Base-by-base conservation (phyloP, 192 early-diverging fungal genomes). In the Spizellomyces punctatus region DNA sequence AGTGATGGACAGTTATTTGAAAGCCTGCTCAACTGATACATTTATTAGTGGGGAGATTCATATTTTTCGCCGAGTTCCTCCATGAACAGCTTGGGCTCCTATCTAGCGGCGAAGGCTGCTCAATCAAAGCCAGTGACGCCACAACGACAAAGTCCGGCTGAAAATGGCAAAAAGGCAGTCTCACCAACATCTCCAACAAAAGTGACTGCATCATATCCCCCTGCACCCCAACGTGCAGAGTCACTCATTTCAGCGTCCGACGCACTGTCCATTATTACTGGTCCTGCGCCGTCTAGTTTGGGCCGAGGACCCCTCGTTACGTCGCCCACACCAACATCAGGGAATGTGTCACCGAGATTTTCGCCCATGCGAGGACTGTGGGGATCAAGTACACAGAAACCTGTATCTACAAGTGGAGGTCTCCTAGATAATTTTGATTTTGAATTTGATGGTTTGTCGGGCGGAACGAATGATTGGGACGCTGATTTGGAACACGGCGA, bases 81-180 rank as follows among this genome's bases (percentile, higher is more conserved):
- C 6, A 72, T 72, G 71, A 64, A 27, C 42, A 64, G 64, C 43
- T 63, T 72, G 22, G 43, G 62, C 49, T 64, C 71, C 6, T 72
- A 72, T 36, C 47, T 72, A n/a, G 71, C 71, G 42, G 71, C 71
- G 10, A 72, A 72, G 64, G 71, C 61, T 22, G 71, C 71, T 17
- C 71, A 62, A 22, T 56, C 67, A 58, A 22, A 42, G 56, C 21
- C 17, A 52, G 21, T 9, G 19, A 27, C 56, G 22, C 14, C 67
- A 59, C n/a, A 10, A 6, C 67, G 42, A 8, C 55, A 22, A 19
- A 45, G 42, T 14, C 27, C 63, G 8, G 19, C 63, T 12, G 42
- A 22, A 9, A 10, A 19, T 36, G 44, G 27, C 63, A 64, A 64
- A 8, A 12, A 6, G 42, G 44, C 61, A 70, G 43, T 22, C 0